Conservation (phyloP, 139 green algal species). For the Asterochloris erici region DNA sequence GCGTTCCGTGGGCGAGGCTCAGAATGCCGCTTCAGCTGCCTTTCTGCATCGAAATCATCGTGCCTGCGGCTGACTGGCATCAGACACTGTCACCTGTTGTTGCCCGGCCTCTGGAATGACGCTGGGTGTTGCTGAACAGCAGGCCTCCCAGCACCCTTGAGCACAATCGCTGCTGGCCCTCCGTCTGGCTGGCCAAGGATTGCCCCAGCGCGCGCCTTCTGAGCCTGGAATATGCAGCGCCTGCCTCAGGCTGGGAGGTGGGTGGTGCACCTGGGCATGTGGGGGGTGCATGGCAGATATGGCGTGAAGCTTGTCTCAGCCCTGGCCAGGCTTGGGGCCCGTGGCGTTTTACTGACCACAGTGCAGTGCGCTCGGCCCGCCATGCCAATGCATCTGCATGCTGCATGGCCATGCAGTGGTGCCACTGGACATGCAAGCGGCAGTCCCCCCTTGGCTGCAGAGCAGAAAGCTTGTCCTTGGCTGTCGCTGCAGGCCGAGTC, state of each 20-base stretch:
- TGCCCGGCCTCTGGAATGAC: no score
- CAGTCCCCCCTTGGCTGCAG: conserved; percentile 14
- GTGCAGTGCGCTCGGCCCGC: conserved; percentile 42
- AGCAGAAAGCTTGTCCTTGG: not conserved
- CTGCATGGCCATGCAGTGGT: conserved; percentile 67
- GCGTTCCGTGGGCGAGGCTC: no score
- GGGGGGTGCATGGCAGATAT: no score
- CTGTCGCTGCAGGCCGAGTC: conserved; percentile 58
- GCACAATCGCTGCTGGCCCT: conserved; percentile 61
- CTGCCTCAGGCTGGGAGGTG: conserved; percentile 59
- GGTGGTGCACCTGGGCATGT: not conserved
- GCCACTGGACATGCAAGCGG: conserved; percentile 36
- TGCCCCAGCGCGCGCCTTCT: conserved; percentile 60
- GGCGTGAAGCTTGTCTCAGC: not conserved
- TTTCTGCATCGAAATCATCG: no score
- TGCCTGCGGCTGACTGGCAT: no score
- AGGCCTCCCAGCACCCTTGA: not conserved
- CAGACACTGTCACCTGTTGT: not conserved
- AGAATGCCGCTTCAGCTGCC: no score
- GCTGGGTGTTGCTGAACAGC: no score
- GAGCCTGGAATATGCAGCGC: conserved; percentile 67
- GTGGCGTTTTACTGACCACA: not conserved
- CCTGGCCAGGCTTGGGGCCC: not conserved
- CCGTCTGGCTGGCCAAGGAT: conserved; percentile 62
- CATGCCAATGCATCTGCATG: conserved; percentile 42